Conservation (phyloP, 192 early-diverging fungal genomes). For the Mortierella alpina region DNA sequence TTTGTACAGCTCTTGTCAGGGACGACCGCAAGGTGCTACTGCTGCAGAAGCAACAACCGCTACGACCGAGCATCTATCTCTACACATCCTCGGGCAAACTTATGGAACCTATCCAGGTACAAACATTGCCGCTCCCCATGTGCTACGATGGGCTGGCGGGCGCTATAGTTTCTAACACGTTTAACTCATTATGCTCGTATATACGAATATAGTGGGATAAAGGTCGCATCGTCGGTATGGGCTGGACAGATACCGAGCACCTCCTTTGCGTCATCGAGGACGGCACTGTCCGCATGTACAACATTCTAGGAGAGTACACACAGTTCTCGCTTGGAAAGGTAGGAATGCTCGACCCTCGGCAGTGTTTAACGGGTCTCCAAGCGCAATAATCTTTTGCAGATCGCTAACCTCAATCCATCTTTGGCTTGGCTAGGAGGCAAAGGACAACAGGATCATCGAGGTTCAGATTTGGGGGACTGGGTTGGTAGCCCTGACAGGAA, state of each 20-base stretch:
- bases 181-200: neutral
- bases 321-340: slow-evolving; percentile 87
- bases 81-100: slow-evolving; percentile 88
- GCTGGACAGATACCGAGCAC: slow-evolving; percentile 91
- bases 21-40: slow-evolving; percentile 87
- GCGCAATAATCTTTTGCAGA: neutral
- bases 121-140: neutral
- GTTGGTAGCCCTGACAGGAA: slow-evolving; percentile 90
- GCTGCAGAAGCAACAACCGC: slow-evolving; percentile 75
- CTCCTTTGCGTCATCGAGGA: slow-evolving; percentile 90
- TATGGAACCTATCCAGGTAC: slow-evolving; percentile 86
- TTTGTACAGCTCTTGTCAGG: slow-evolving; percentile 83
- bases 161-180: neutral
- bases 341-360: neutral
- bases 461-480: slow-evolving; percentile 93
- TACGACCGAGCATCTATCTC: slow-evolving; percentile 85
- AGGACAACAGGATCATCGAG: slow-evolving; percentile 83
- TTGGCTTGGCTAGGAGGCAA: slow-evolving; percentile 72
- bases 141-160: neutral
- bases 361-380: no score
- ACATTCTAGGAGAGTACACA: slow-evolving; percentile 82
- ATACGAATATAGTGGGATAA: slow-evolving; percentile 78
- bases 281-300: slow-evolving; percentile 84
- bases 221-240: slow-evolving; percentile 88
- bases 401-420: neutral